A percentile compares a stretch with the other conserved stretches of the same genome.
These are phyloP conservation scores for Fusarium chlamydosporum DNA, from an alignment of 2,329 filamentous ascomycete genomes.

Conservation along the genomic window DNA sequence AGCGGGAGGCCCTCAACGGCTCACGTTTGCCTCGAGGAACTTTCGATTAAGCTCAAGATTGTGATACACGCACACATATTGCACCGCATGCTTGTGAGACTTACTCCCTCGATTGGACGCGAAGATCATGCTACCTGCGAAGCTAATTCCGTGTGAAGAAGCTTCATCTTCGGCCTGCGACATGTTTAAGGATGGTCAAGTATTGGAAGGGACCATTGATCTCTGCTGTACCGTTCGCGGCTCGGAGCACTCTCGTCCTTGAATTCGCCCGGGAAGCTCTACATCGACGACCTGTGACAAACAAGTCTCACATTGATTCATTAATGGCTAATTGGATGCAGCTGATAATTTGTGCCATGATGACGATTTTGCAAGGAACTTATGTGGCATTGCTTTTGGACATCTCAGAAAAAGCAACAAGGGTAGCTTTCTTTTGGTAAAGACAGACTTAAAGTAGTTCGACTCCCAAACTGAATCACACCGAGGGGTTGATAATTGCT, in stretches of 20 bases:
- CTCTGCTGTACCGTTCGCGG: conserved; percentile 34
- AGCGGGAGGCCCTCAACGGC: conserved; percentile 56
- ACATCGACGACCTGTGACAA: conserved; percentile 47
- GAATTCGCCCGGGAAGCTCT: conserved; percentile 52
- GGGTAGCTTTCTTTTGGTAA: conserved; percentile 7
- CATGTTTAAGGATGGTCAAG: conserved; percentile 40
- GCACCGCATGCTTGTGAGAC: neutral
- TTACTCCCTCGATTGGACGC: conserved; percentile 46
- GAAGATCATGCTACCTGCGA: conserved; percentile 50
- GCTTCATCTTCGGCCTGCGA: conserved; percentile 34
- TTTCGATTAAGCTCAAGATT: conserved; percentile 51
- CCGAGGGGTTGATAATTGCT: conserved; percentile 3
- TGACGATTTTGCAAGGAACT: conserved; percentile 54
- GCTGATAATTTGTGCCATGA: conserved; percentile 50
- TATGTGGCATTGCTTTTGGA: conserved; percentile 57
- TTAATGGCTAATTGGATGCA: conserved; percentile 3
- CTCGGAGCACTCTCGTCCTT: conserved; percentile 37
- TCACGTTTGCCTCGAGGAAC: conserved; percentile 56
- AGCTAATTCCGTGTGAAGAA: conserved; percentile 48
- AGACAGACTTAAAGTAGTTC: neutral
- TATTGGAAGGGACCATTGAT: conserved; percentile 49
- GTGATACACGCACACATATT: neutral
- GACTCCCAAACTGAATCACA: neutral
- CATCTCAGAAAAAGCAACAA: conserved; percentile 33
- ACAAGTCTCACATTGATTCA: neutral